Percentiles rank a stretch among this genome's conserved stretches.
Conservation (phyloP, 352 stramenopile genomes). For the Pythium guiyangense region DNA sequence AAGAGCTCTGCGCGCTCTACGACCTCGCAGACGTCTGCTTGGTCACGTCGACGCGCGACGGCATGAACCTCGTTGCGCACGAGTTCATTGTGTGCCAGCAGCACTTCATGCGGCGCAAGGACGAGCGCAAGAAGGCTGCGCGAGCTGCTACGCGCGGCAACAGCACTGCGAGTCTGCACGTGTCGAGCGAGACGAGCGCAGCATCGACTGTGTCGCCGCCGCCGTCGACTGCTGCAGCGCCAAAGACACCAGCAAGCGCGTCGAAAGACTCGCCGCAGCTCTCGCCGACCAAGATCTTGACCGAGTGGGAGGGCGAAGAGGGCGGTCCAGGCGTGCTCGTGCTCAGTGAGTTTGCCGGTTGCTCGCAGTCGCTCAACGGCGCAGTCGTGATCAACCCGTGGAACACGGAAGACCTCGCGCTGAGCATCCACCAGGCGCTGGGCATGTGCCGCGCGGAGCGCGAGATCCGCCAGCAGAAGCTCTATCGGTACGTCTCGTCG, state of each 20-base stretch:
- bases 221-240: background rate
- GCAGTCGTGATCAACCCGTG: conserved; percentile 86
- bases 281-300: conserved; percentile 51
- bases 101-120: conserved; percentile 76
- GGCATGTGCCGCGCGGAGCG: conserved; percentile 80
- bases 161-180: background rate
- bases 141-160: conserved; percentile 18
- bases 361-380: conserved; percentile 80
- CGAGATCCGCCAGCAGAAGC: conserved; percentile 84
- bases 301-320: conserved; percentile 76
- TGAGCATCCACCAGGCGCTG: conserved; percentile 79
- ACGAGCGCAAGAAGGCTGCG: conserved; percentile 52
- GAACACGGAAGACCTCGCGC: conserved; percentile 83
- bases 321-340: conserved; percentile 81
- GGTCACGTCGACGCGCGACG: conserved; percentile 85
- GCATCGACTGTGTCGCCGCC: too few relatives aligned
- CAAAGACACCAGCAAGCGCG: background rate
- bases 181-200: too few relatives aligned
- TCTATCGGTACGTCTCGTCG: conserved; percentile 85
- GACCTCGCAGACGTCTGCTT: conserved; percentile 86
- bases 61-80: conserved; percentile 89
- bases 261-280: conserved; percentile 21
- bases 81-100: conserved; percentile 89
- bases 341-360: conserved; percentile 87
- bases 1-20: conserved; percentile 88